Conservation (phyloP, 2,329 filamentous ascomycete genomes). For the Ophiocordyceps camponoti-leonardi region DNA sequence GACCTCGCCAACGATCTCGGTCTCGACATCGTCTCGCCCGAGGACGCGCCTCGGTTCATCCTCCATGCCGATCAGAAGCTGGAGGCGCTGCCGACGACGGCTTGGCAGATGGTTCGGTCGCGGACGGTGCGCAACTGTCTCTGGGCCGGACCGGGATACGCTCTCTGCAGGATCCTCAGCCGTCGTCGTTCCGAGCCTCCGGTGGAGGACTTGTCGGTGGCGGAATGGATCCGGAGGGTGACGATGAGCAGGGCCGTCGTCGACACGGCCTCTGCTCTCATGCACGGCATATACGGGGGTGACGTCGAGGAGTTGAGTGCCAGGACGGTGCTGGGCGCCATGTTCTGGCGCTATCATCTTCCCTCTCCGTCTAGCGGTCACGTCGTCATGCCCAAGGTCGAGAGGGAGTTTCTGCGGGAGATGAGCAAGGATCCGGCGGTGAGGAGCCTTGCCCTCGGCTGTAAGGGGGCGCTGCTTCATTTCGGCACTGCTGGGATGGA, state of each 20-base stretch:
- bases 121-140: constrained; percentile 15
- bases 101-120: constrained; percentile 10
- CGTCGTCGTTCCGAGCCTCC: constrained; percentile 6
- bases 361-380: constrained; percentile 1
- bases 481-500: constrained; percentile 40
- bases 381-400: constrained; percentile 10
- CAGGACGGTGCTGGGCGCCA: constrained; percentile 30
- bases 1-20: constrained; percentile 33
- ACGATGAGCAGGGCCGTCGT: constrained; percentile 24
- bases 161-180: constrained; percentile 6
- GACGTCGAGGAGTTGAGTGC: constrained; percentile 69
- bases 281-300: constrained; percentile 88
- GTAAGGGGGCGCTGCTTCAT: constrained; percentile 15
- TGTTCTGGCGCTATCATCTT: constrained; percentile 15
- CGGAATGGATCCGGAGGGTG: constrained; percentile 17
- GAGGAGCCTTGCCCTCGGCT: constrained; percentile 12
- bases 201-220: constrained; percentile 15
- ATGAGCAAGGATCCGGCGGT: constrained; percentile 12
- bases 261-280: constrained; percentile 57
- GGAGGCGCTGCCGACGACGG: constrained; percentile 5
- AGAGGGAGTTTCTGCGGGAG: constrained; percentile 9
- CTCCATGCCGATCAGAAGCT: constrained; percentile 66
- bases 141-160: constrained; percentile 10
- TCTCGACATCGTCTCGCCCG: constrained; percentile 30
- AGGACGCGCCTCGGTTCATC: constrained; percentile 44